These are phyloP conservation scores for Capronia americana DNA, from an alignment of 2,329 filamentous ascomycete species.

Conservation along the genomic window DNA sequence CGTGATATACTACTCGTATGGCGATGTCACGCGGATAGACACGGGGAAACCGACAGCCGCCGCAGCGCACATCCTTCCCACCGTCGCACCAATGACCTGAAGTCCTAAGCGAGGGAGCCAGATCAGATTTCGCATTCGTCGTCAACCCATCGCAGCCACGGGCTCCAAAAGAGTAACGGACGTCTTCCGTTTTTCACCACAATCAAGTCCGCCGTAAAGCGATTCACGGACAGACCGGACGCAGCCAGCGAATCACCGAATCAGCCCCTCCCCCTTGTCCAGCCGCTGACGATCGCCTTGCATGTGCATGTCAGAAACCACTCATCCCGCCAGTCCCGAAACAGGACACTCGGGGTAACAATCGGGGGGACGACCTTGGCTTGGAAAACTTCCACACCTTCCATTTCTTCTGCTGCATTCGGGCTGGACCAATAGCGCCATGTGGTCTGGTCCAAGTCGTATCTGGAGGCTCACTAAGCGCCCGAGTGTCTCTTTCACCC, in stretches of 20 bases:
- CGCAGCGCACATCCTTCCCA: not conserved
- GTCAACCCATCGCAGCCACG: too few relatives aligned
- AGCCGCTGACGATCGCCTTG: slow-evolving; percentile 21
- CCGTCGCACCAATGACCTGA: not conserved
- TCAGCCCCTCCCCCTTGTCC: not conserved
- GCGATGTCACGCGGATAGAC: slow-evolving; percentile 16
- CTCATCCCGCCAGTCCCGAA: not conserved
- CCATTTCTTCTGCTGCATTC: slow-evolving; percentile 7
- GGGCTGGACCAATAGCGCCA: slow-evolving; percentile 12
- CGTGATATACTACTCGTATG: slow-evolving; percentile 13
- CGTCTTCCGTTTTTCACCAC: not conserved
- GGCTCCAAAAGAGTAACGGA: too few relatives aligned
- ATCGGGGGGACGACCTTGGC: not conserved
- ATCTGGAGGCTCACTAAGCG: slow-evolving; percentile 20
- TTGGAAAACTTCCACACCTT: slow-evolving; percentile 11
- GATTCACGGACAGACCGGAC: slow-evolving; percentile 1
- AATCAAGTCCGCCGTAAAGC: slow-evolving; percentile 1
- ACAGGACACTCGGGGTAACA: slow-evolving; percentile 3
- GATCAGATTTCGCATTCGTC: not conserved
- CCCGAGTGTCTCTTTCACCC: slow-evolving; percentile 10
- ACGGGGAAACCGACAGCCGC: not conserved
- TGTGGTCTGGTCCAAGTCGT: not conserved
- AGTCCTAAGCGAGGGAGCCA: not conserved
- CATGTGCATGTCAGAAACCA: slow-evolving; percentile 15
- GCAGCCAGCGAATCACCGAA: slow-evolving; percentile 2